A percentile compares a stretch with the other conserved stretches of the same genome.
phyloP scores from a whole-genome alignment of 2,329 filamentous ascomycete genomes.

The Trichoderma atroviride region DNA sequence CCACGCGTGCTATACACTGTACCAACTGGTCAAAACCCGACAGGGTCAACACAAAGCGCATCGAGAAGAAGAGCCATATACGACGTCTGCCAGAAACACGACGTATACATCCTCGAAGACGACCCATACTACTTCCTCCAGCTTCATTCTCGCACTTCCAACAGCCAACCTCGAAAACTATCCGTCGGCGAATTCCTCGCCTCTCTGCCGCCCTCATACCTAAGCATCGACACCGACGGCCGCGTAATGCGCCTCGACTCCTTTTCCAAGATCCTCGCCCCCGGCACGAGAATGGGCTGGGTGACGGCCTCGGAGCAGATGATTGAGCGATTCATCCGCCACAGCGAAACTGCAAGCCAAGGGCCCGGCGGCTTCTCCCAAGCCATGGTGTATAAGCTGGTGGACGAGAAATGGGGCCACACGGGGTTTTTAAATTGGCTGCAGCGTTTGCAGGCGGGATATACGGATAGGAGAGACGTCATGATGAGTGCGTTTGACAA shows the following conservation, averaged over 20 bases:
- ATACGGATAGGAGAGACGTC: conserved; percentile 75
- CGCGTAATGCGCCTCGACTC: conserved; percentile 90
- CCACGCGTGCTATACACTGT: conserved; percentile 58
- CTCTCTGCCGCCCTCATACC: conserved; percentile 63
- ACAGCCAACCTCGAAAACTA: conserved; percentile 50
- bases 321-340: conserved; percentile 77
- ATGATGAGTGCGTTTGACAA: conserved; percentile 80
- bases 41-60: conserved; percentile 71
- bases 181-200: conserved; percentile 72
- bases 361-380: conserved; percentile 87
- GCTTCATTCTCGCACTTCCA: conserved; percentile 59
- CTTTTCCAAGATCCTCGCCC: conserved; percentile 87
- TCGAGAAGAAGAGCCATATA: conserved; percentile 71
- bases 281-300: conserved; percentile 84
- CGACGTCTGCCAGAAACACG: conserved; percentile 72
- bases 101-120: conserved; percentile 80
- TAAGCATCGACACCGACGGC: conserved; percentile 82
- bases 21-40: conserved; percentile 81
- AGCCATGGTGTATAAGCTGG: conserved; percentile 80
- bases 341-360: conserved; percentile 82
- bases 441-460: conserved; percentile 76
- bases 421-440: conserved; percentile 88
- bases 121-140: conserved; percentile 89
- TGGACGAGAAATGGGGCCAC: conserved; percentile 95
- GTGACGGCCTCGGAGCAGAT: conserved; percentile 85